Evolutionary conservation across 2,329 filamentous ascomycete genomes (phyloP).

Genomic region (Xylaria sp.): DNA sequence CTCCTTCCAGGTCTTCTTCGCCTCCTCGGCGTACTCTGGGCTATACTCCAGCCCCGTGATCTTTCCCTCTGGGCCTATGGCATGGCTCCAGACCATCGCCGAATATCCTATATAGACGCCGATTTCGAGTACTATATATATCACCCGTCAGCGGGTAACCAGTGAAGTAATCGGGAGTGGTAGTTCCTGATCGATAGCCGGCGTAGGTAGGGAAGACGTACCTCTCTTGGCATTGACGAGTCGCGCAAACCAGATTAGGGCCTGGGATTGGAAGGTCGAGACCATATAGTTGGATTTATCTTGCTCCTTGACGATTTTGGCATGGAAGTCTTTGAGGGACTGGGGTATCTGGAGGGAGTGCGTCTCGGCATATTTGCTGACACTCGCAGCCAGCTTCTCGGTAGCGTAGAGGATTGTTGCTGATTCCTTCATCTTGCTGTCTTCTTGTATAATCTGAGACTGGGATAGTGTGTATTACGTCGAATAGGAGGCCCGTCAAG

Average conservation of each 20-base stretch:
- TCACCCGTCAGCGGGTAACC: neutral
- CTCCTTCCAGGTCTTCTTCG: constrained; percentile 43
- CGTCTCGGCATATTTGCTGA: constrained; percentile 34
- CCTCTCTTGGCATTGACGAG: constrained; percentile 46
- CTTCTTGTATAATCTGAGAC: neutral
- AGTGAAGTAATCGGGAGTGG: neutral
- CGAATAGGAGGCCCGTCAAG: neutral
- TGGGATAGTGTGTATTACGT: neutral
- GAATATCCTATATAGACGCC: constrained; percentile 55
- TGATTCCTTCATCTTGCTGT: constrained; percentile 15
- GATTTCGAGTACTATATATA: constrained; percentile 48
- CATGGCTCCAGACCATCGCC: constrained; percentile 51
- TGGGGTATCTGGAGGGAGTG: constrained; percentile 37
- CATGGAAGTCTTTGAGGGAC: constrained; percentile 34
- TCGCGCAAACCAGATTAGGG: constrained; percentile 45
- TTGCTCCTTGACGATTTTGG: constrained; percentile 15
- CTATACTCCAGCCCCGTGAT: constrained; percentile 52
- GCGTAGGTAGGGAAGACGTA: constrained; percentile 17
- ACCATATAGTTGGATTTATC: constrained; percentile 41
- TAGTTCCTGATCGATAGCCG: neutral
- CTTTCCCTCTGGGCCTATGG: constrained; percentile 45
- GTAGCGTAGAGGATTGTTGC: constrained; percentile 36
- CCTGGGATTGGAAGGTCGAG: constrained; percentile 46
- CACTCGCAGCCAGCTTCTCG: constrained; percentile 29
- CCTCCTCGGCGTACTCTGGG: constrained; percentile 46